These are phyloP conservation scores for Neopestalotiopsis rosae DNA, from an alignment of 2,329 filamentous ascomycete species.

Conservation along the genomic window DNA sequence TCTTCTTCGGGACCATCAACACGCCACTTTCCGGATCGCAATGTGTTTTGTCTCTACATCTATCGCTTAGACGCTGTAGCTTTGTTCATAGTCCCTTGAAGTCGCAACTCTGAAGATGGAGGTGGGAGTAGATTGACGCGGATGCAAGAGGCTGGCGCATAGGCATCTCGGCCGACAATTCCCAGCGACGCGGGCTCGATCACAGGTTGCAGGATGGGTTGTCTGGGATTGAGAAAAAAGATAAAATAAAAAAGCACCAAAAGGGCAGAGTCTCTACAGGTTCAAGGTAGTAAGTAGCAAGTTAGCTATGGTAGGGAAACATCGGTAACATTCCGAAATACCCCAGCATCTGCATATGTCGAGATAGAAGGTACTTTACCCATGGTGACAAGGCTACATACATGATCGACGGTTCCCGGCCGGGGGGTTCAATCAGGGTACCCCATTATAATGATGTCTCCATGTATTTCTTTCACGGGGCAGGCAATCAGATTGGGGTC, in stretches of 20 bases:
- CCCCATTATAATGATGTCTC: background rate
- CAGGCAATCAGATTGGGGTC: background rate
- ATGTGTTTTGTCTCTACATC: background rate
- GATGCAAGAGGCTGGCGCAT: background rate
- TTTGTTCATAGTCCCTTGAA: too few relatives aligned
- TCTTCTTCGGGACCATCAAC: background rate
- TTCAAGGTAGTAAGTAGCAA: too few relatives aligned
- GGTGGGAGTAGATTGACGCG: background rate
- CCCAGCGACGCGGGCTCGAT: background rate
- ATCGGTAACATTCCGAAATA: constrained; percentile 1
- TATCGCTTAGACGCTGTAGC: too few relatives aligned
- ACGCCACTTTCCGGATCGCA: background rate
- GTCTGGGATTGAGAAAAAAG: background rate
- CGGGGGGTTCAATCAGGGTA: background rate
- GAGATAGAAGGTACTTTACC: background rate
- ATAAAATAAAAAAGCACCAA: background rate
- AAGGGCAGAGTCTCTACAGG: background rate
- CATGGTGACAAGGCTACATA: background rate
- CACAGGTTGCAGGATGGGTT: background rate
- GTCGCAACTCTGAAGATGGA: background rate
- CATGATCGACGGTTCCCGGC: background rate
- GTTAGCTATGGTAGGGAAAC: background rate
- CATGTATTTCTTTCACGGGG: background rate
- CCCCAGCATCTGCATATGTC: background rate
- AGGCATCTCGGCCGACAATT: background rate